Evolutionary conservation across 2,329 filamentous ascomycete genomes (phyloP), one percentile per base, ranked within the genome.

Genomic region (Penicillium sp.): DNA sequence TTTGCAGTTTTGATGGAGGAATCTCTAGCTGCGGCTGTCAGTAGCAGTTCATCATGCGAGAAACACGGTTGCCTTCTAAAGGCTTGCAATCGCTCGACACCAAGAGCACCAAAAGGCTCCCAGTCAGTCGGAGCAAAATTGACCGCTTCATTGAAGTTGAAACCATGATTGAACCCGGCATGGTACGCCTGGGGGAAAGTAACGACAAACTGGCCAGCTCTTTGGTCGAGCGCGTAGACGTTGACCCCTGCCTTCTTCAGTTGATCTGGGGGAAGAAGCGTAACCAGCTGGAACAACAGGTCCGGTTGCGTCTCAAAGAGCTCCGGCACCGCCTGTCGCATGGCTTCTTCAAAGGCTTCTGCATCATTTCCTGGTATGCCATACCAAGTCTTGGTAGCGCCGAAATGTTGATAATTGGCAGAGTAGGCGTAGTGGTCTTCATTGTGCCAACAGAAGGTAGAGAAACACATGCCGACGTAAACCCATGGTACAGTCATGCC

Each of bases 401-500:
- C 94, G 66, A 99, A 96, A 66, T 99, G 94, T 71, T 99, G 94
- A 66, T 97, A 99, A 64, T 99, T 99, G 52, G 94, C 89, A 0
- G 94, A 99, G 70, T 97, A 99, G 1, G 94, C 88, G 69, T 96
- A 97, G 68, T 99, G 94, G 67, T 99, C 94, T 68, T 99, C 94
- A 62, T 96, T 97, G 71, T 99, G 94, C 94, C 94, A 99, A 73
- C 94, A 99, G 68, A 99, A 99, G 0, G 94, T 97, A 0, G 94
- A 99, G 71, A 99, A 99, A 40, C 96, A 95, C 94, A 99, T 99
- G 60, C 94, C 94, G 3, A 99, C 94, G 68, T 99, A 99, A 3
- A 99, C 85, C 94, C 94, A 99, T 0, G 94, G 94, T 7, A 99
- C 93, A 0, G 94, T 99, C 94, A 99, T 99, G 38, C 94, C 94